A percentile compares a stretch with the other conserved stretches of the same genome.
These are phyloP conservation scores for Suillus plorans DNA, from an alignment of 768 basidiomycete genomes.

Conservation along the genomic window DNA sequence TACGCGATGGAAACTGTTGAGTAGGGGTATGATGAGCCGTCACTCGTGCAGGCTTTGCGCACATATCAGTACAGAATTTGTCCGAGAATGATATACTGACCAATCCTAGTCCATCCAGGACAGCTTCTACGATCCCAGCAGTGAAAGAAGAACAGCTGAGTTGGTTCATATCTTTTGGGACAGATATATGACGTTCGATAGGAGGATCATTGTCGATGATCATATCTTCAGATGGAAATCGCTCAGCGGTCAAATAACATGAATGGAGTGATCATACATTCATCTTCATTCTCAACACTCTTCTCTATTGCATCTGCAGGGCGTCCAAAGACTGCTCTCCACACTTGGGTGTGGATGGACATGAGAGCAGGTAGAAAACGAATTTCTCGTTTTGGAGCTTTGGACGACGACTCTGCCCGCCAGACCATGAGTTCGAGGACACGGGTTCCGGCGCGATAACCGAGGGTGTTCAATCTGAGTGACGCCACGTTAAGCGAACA, in stretches of 20 bases:
- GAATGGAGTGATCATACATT: constrained; percentile 56
- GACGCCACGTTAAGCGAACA: neutral
- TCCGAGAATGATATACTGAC: constrained; percentile 50
- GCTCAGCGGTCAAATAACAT: constrained; percentile 9
- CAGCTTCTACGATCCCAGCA: constrained; percentile 96
- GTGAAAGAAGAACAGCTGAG: constrained; percentile 97
- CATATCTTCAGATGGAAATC: constrained; percentile 66
- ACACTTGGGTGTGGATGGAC: constrained; percentile 93
- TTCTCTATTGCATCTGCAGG: constrained; percentile 94
- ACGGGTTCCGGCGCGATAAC: constrained; percentile 87
- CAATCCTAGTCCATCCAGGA: constrained; percentile 90
- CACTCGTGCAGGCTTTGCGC: constrained; percentile 83
- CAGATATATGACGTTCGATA: constrained; percentile 87
- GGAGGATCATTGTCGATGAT: constrained; percentile 96
- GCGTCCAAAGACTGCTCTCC: constrained; percentile 91
- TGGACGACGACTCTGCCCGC: constrained; percentile 74
- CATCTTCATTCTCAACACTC: constrained; percentile 94
- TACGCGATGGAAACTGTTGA: constrained; percentile 75
- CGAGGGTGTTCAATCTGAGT: constrained; percentile 82
- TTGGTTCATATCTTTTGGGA: constrained; percentile 91
- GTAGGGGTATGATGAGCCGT: constrained; percentile 94
- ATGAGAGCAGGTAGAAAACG: constrained; percentile 89
- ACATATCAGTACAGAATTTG: constrained; percentile 4
- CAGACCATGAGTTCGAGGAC: constrained; percentile 85
- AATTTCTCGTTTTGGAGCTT: constrained; percentile 91